Percentiles rank a stretch among this genome's conserved stretches.
phyloP scores from a whole-genome alignment of 768 basidiomycete genomes.

The Scleroderma citrinum region DNA sequence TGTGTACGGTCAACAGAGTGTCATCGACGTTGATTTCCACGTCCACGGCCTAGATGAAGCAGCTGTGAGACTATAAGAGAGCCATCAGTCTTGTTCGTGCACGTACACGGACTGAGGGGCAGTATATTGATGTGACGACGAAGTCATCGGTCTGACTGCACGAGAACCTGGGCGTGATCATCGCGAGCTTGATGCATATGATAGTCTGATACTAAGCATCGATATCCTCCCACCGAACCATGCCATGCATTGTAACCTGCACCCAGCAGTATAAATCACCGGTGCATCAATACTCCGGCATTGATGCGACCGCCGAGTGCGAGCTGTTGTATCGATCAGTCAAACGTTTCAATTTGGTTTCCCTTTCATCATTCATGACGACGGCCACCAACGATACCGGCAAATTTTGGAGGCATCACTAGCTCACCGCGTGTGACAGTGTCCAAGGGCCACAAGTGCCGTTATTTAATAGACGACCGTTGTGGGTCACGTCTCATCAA shows the following conservation, averaged over 20 bases:
- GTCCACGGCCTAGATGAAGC: constrained; percentile 59
- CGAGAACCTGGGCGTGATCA: constrained; percentile 76
- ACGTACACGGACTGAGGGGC: constrained; percentile 66
- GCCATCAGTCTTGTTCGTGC: not conserved
- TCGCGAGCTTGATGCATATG: too few species aligned
- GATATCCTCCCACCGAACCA: too few species aligned
- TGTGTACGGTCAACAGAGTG: constrained; percentile 62
- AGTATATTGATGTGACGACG: constrained; percentile 58
- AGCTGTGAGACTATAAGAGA: constrained; percentile 9
- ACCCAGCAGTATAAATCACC: too few species aligned
- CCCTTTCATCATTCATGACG: too few species aligned
- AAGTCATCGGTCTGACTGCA: constrained; percentile 56
- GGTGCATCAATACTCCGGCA: too few species aligned
- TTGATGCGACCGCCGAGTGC: too few species aligned
- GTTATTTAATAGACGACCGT: not conserved
- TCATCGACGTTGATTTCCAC: constrained; percentile 74
- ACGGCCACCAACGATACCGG: not conserved
- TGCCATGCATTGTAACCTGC: too few species aligned
- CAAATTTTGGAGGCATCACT: not conserved
- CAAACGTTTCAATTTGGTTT: too few species aligned
- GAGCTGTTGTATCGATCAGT: too few species aligned
- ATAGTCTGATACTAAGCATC: too few species aligned
- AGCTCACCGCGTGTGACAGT: not conserved
- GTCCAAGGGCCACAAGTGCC: not conserved
- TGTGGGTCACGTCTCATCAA: not conserved